phyloP scores from a whole-genome alignment of 179 eudicot genomes.

The Beta lomatogona region DNA sequence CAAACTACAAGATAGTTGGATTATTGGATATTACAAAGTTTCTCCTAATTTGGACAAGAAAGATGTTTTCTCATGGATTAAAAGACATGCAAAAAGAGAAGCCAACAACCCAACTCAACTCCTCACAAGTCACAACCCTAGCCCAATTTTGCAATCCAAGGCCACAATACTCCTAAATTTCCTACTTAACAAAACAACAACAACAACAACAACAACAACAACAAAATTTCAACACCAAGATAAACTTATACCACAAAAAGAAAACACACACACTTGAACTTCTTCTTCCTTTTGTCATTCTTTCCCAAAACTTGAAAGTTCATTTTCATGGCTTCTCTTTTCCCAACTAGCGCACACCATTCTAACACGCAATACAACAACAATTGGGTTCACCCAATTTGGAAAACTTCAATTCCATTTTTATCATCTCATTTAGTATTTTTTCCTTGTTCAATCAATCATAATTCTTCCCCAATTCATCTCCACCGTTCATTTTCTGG shows the following conservation, averaged over 20 bases:
- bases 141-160: background rate
- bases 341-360: background rate
- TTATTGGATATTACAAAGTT: too few species aligned
- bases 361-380: background rate
- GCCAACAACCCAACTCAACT: background rate
- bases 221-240: background rate
- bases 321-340: slow-evolving; percentile 15
- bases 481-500: slow-evolving; percentile 41
- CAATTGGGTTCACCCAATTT: background rate
- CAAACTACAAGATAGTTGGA: too few species aligned
- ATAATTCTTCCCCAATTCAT: slow-evolving; percentile 18
- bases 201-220: background rate
- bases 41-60: too few species aligned
- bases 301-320: background rate
- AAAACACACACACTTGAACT: background rate
- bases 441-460: slow-evolving; percentile 17
- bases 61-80: too few species aligned
- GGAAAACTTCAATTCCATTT: background rate
- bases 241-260: background rate
- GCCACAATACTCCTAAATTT: background rate
- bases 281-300: background rate
- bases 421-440: slow-evolving; percentile 13
- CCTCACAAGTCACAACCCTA: background rate
- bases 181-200: background rate
- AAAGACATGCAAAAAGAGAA: too few species aligned